phyloP scores from a whole-genome alignment of 2,329 filamentous ascomycete species.

The Cordyceps militaris region DNA sequence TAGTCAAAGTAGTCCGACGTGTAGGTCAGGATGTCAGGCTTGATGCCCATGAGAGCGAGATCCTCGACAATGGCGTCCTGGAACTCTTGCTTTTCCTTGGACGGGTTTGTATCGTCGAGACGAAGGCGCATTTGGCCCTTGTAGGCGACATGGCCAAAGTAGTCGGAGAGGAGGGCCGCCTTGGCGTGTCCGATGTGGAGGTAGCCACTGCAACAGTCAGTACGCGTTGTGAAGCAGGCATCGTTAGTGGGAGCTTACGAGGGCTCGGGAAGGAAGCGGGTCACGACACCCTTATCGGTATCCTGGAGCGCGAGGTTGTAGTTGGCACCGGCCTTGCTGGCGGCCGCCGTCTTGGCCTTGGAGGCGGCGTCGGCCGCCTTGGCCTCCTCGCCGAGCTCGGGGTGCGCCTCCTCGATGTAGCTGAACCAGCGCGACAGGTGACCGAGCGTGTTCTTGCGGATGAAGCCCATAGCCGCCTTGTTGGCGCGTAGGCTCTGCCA shows the following conservation, averaged over 20 bases:
- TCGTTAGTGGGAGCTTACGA: constrained; percentile 48
- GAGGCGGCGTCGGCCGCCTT: constrained; percentile 63
- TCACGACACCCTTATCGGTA: constrained; percentile 82
- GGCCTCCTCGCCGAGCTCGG: constrained; percentile 64
- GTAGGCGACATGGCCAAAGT: constrained; percentile 91
- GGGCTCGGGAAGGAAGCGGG: constrained; percentile 88
- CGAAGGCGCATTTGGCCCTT: constrained; percentile 84
- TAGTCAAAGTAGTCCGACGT: constrained; percentile 95
- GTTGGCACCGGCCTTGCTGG: constrained; percentile 71
- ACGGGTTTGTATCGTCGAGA: constrained; percentile 95
- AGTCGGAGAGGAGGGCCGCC: constrained; percentile 87
- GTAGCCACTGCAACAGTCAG: constrained; percentile 52
- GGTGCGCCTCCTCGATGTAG: constrained; percentile 75
- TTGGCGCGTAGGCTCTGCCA: constrained; percentile 81
- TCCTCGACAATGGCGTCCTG: constrained; percentile 92
- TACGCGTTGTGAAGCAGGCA: constrained; percentile 2
- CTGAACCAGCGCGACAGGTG: constrained; percentile 84
- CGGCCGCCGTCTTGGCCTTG: constrained; percentile 60
- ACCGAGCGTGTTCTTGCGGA: constrained; percentile 68
- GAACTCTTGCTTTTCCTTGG: constrained; percentile 95
- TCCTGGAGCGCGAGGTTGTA: constrained; percentile 85
- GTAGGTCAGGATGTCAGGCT: constrained; percentile 78
- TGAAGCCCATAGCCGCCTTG: constrained; percentile 71
- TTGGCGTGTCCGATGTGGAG: constrained; percentile 96
- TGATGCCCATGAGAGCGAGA: constrained; percentile 82